Base-by-base conservation (phyloP, 1,284 basidiomycete genomes). In the Cryptococcus maquisensis region DNA sequence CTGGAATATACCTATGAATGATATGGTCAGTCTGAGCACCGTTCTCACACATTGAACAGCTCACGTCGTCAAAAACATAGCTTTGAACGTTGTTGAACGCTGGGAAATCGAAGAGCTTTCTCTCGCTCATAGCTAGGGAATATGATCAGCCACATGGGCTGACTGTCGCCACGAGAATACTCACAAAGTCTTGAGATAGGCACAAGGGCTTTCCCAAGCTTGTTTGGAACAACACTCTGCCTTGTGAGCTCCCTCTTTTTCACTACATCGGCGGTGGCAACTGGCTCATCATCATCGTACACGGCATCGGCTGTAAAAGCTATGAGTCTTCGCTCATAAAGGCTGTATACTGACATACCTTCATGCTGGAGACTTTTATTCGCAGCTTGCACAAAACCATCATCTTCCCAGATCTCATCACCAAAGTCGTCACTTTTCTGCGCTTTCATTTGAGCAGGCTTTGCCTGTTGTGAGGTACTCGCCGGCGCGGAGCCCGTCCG, bases 51-150 rank as follows among this genome's bases (percentile, higher is more conserved):
- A 20, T 44, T 41, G 20, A 35, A 12, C 32, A 28, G 47, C 82
- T 54, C 66, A 90, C 90, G 59, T 81, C 80, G 50, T 89, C 82
- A 61, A 88, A 88, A 65, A 89, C 91, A 32, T 79, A 80, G 9
- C 88, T 90, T 65, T 97, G 93, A 15, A 96, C 84, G 1, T 86
- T 85, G 69, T 97, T 97, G 80, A 96, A 95, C 1, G 86, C 82
- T 0, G 85, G 84, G 61, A 95, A 95, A 64, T 86, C 86, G 81
- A 94, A 96, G 1, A 92, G 77, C 0, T 80, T 77, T 8, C 87
- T 83, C 72, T 87, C 93, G 20, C 84, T 80, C 62, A 93, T 88
- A 48, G 90, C 92, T 94, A 63, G 1, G 54, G 28, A 6, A 16
- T 18, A 28, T 35, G 47, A 40, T n/a, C n/a, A 32, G 40, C 7